phyloP scores from a whole-genome alignment of 2,329 filamentous ascomycete genomes.

The Monilinia aucupariae region DNA sequence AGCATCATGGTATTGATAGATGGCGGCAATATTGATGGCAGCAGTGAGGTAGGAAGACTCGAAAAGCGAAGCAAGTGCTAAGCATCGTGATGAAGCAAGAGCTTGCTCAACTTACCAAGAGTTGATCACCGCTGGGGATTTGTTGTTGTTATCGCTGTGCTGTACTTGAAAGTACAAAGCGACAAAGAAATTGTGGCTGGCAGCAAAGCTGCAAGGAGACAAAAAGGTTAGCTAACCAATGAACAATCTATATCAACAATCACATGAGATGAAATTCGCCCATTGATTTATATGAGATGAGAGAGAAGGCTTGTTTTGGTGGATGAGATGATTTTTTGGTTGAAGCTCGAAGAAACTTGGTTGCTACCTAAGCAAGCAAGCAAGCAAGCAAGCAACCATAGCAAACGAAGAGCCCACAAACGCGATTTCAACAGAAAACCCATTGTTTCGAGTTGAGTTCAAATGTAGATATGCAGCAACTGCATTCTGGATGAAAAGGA shows the following conservation, averaged over 20 bases:
- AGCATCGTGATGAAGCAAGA: background rate
- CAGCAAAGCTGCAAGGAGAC: background rate
- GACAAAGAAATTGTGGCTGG: background rate
- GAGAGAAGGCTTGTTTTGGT: background rate
- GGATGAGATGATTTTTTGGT: background rate
- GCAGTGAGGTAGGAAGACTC: background rate
- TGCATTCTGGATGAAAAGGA: background rate
- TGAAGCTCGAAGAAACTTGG: background rate
- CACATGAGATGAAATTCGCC: background rate
- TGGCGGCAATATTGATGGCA: too few species aligned
- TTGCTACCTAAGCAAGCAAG: background rate
- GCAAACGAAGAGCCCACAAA: background rate
- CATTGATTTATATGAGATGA: background rate
- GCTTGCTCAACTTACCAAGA: background rate
- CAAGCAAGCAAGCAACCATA: background rate
- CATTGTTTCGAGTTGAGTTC: background rate
- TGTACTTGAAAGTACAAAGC: background rate
- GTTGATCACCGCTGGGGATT: background rate
- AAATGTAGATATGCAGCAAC: background rate
- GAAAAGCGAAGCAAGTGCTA: background rate
- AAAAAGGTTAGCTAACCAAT: background rate
- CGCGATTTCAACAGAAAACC: background rate
- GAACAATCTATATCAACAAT: background rate
- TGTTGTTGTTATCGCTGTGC: background rate
- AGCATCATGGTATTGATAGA: too few species aligned